Base-by-base conservation (phyloP, 257 asterid species). In the Solanum chaucha region DNA sequence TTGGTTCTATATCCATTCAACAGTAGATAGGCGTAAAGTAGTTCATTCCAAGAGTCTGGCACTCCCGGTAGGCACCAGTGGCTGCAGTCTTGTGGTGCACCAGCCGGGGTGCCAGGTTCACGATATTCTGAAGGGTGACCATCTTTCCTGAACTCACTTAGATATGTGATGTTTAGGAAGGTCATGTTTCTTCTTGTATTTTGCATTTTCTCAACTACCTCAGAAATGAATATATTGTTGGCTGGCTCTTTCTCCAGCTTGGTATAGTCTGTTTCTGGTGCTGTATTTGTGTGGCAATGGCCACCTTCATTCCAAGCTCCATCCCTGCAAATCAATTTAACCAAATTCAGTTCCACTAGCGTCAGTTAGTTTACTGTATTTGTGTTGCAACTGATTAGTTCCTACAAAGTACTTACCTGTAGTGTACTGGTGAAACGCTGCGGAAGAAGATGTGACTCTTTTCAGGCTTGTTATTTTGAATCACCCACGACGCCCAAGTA, bases 1-100 rank as follows among this genome's bases (percentile, higher is more conserved):
- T 35, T 48, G 59, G 88, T 92, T 90, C 89, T 89, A 82, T 90
- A 93, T 87, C 91, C 93, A 67, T 87, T 72, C 73, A 83, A 85
- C 91, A 92, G 44, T 88, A 95, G 83, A 67, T 91, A 88, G n/a
- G 97, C 91, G 26, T 94, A 93, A 84, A 96, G 86, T 58, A 95
- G 89, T 83, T 93, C 94, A 46, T 94, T 96, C 98, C 98, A 95
- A 28, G 95, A 91, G 86, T 94, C 99, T 24, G 96, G 97, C 84
- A 93, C 97, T 80, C 99, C 98, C 8, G 98, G 99, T 84, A 95
- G 89, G 93, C 99, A 96, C 97, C 98, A 96, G 87, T 96, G 99
- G 90, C 98, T 94, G 91, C 98, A 96, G 81, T 94, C 97, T 91
- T 96, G 95, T 34, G 98, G 95, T 4, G 98, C 94, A 22, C 30